Evolutionary conservation across 2,329 filamentous ascomycete species (phyloP).

Genomic region (Xylariales sp.): DNA sequence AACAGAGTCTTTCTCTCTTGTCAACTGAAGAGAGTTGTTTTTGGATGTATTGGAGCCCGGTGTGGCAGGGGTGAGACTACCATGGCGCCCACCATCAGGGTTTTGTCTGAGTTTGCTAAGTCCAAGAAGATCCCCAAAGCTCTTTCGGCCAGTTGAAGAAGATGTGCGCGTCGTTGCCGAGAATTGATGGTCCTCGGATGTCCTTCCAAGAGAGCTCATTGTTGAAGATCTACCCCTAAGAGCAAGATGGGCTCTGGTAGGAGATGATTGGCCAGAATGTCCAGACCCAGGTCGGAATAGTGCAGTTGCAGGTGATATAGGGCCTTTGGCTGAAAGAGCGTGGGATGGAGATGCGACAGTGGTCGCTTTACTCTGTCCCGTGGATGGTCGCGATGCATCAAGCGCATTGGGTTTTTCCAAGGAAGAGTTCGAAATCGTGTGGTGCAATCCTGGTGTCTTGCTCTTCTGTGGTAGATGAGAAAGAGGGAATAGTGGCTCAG

Average conservation of each 20-base stretch:
- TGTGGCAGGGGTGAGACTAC: conserved; percentile 63
- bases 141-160: conserved; percentile 86
- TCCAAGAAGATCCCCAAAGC: conserved; percentile 84
- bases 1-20: conserved; percentile 56
- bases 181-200: conserved; percentile 65
- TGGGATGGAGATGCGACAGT: conserved; percentile 30
- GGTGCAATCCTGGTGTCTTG: conserved; percentile 29
- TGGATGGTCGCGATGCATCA: conserved; percentile 20
- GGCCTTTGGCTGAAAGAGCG: conserved; percentile 23
- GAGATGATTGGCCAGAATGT: conserved; percentile 63
- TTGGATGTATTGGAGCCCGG: conserved; percentile 71
- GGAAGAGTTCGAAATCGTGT: conserved; percentile 37
- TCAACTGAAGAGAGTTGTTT: conserved; percentile 76
- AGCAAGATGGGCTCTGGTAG: conserved; percentile 54
- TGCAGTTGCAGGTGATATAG: conserved; percentile 42
- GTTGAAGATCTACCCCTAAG: conserved; percentile 82
- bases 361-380: conserved; percentile 25
- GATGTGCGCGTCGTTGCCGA: conserved; percentile 71
- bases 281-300: conserved; percentile 45
- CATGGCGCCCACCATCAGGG: conserved; percentile 68
- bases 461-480: conserved; percentile 77
- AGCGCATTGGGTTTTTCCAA: conserved; percentile 22
- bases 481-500: conserved; percentile 76
- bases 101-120: conserved; percentile 76
- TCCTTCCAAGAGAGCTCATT: conserved; percentile 73